Evolutionary conservation across 176 grass and related monocot genomes (phyloP), one percentile per base, ranked within the genome.

Genomic region (Chrysopogon serrulatus): DNA sequence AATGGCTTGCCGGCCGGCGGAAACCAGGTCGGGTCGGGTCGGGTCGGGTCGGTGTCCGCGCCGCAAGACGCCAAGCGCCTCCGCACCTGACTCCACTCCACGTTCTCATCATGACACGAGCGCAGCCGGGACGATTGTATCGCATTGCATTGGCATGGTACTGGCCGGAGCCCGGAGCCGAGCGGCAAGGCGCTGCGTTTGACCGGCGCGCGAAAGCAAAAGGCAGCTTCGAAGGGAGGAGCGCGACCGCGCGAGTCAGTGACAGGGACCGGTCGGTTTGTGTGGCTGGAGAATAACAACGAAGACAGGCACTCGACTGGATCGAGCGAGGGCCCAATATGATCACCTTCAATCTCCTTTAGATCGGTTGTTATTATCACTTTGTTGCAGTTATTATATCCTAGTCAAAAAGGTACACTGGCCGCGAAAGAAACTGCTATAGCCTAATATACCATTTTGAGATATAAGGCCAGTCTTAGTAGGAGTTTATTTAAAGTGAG

Each of bases 261-360:
- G 79, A 70, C 42, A 68, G 19, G 42, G 84, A 65, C 56, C 3
- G 13, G 62, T 27, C 65, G 84, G 68, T 54, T 80, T 10, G 62
- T 80, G 77, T 74, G 57, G 77, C 41, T 31, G 45, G 68, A 73
- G 85, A 44, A 42, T 35, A 27, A 43, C 45, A 81, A 74, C 78
- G 66, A 21, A 34, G 69, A 75, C 77, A 19, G 35, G 60, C 77
- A 86, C 77, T 81, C 35, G 6, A n/a, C n/a, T n/a, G n/a, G n/a
- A n/a, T 15, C 43, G 11, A 15, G 12, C 17, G 18, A 44, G 24
- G 39, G 23, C 23, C 68, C 67, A 41, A 42, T 42, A 3, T 32
- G 28, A 66, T 10, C 7, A n/a, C 15, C 24, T 24, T 44, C 24
- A 0, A 4, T 44, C 6, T 17, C 39, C 44, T 71, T 71, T 44